A percentile compares a stretch with the other conserved stretches of the same genome.
These are phyloP conservation scores for Usnea hakonensis DNA, from an alignment of 495 filamentous ascomycete species.

Conservation along the genomic window DNA sequence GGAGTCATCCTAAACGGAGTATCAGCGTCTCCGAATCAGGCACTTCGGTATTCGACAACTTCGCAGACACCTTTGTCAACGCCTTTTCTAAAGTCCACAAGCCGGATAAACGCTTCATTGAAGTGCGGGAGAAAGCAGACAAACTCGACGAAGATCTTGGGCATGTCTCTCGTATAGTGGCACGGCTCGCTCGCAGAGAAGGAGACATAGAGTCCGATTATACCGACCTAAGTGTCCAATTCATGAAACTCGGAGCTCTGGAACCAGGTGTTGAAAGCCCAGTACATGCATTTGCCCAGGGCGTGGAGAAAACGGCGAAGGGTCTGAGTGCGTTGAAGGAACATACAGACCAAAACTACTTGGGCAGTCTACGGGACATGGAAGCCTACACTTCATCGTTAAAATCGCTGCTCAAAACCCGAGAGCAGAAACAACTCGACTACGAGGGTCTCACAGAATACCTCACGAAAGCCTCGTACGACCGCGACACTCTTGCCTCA, in stretches of 20 bases:
- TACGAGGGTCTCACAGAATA: constrained; percentile 95
- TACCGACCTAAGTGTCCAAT: constrained; percentile 81
- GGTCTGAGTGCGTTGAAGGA: constrained; percentile 74
- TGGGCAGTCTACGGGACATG: constrained; percentile 87
- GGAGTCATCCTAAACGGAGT: constrained; percentile 56
- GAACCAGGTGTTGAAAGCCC: constrained; percentile 79
- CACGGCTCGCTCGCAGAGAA: constrained; percentile 80
- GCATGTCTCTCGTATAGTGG: constrained; percentile 89
- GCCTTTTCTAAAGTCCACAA: constrained; percentile 95
- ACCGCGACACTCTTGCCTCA: constrained; percentile 76
- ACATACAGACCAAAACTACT: constrained; percentile 91
- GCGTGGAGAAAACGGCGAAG: constrained; percentile 71
- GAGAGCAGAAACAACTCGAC: constrained; percentile 96
- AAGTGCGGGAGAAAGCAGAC: constrained; percentile 85
- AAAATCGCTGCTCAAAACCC: constrained; percentile 79
- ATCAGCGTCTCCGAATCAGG: constrained; percentile 47
- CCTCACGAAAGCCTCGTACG: constrained; percentile 78
- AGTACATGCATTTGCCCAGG: constrained; percentile 74
- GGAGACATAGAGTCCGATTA: constrained; percentile 84
- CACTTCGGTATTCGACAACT: constrained; percentile 76
- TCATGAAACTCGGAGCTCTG: constrained; percentile 82
- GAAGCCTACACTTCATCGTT: constrained; percentile 78
- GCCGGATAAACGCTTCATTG: constrained; percentile 87
- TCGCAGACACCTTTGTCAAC: constrained; percentile 95
- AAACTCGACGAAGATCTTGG: constrained; percentile 92